Conservation (phyloP, 306 rosid species). For the Acacia confusa region DNA sequence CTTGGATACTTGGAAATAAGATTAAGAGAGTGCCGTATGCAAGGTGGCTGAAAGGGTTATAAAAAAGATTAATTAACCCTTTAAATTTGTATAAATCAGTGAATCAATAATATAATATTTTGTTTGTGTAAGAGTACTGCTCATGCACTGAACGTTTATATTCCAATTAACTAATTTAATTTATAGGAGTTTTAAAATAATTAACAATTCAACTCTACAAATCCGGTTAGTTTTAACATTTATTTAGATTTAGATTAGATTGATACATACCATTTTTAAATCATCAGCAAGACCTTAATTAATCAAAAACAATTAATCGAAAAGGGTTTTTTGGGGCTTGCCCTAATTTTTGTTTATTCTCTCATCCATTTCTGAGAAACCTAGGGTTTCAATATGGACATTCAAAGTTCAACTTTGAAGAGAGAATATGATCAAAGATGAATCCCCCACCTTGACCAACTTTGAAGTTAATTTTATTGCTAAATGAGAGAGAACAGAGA, state of each 20-base stretch:
- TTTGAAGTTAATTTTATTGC: neutral
- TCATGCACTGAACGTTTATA: neutral
- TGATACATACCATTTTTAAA: neutral
- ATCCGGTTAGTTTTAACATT: neutral
- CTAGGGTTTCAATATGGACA: neutral
- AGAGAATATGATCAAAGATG: neutral
- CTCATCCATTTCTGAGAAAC: neutral
- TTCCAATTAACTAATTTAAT: neutral
- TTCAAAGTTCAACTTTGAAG: neutral
- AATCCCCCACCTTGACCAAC: slow-evolving; percentile 7
- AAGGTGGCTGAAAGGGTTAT: too few relatives aligned
- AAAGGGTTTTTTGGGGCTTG: neutral
- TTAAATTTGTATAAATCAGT: neutral
- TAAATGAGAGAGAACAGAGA: neutral
- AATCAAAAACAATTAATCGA: neutral
- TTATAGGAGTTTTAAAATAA: neutral
- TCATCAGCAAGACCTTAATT: neutral
- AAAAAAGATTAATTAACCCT: neutral
- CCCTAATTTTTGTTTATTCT: neutral
- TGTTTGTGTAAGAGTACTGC: neutral
- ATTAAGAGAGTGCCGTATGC: too few relatives aligned
- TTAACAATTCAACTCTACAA: neutral
- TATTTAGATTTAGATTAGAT: neutral
- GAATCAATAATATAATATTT: neutral
- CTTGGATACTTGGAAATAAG: too few relatives aligned